Conservation (phyloP, 805 yeast species). For the Myxozyma kluyveri region DNA sequence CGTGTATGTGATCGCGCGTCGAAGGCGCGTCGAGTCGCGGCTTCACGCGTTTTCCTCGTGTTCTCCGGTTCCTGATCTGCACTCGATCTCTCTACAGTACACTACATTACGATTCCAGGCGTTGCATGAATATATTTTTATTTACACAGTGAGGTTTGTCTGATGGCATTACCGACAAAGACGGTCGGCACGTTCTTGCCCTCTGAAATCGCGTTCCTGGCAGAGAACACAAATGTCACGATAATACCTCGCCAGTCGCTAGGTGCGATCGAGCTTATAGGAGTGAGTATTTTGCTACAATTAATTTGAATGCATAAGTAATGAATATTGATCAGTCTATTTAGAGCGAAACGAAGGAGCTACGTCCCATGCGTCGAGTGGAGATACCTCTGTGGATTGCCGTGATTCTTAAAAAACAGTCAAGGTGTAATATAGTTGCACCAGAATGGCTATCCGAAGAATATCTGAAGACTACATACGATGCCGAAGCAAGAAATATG, state of each 20-base stretch:
- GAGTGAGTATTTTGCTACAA: constrained; percentile 46
- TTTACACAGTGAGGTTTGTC: too few relatives aligned
- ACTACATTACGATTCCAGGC: too few relatives aligned
- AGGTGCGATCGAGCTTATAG: constrained; percentile 62
- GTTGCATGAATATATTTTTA: too few relatives aligned
- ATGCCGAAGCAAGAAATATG: constrained; percentile 59
- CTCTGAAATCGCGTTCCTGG: constrained; percentile 75
- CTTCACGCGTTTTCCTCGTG: too few relatives aligned
- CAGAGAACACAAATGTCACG: constrained; percentile 72
- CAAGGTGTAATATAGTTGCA: constrained; percentile 77
- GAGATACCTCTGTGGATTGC: constrained; percentile 88
- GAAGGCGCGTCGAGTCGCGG: too few relatives aligned
- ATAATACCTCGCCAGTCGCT: constrained; percentile 77
- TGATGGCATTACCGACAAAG: constrained; percentile 64
- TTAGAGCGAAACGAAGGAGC: constrained; percentile 50
- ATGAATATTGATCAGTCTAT: background rate
- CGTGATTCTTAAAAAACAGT: constrained; percentile 73
- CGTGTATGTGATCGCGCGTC: too few relatives aligned
- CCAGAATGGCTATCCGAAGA: constrained; percentile 76
- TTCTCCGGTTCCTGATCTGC: too few relatives aligned
- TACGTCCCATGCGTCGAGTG: constrained; percentile 65
- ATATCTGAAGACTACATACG: constrained; percentile 55
- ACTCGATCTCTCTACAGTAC: too few relatives aligned
- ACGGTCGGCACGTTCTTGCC: constrained; percentile 62
- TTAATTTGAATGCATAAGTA: constrained; percentile 33